phyloP scores from a whole-genome alignment of 495 filamentous ascomycete species.

The Apodospora peruviana region DNA sequence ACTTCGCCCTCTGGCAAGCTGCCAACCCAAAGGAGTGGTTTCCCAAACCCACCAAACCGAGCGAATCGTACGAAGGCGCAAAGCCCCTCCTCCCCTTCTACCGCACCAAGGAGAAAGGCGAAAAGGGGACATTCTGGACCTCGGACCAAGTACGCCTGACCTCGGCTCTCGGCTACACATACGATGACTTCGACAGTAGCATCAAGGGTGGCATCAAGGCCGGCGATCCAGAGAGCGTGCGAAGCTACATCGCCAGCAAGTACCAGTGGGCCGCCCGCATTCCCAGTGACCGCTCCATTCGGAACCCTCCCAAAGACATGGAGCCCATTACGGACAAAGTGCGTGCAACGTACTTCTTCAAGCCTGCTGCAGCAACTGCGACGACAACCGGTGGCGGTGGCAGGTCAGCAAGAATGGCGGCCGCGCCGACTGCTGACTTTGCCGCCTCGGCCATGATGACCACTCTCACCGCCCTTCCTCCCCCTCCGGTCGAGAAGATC shows the following conservation, averaged over 20 bases:
- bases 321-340: not conserved
- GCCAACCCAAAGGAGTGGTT: not conserved
- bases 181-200: constrained; percentile 1
- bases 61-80: not conserved
- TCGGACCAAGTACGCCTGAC: not conserved
- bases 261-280: not conserved
- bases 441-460: too few species aligned
- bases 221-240: not conserved
- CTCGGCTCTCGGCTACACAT: not conserved
- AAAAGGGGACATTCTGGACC: not conserved
- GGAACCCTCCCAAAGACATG: not conserved
- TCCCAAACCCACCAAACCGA: not conserved
- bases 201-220: not conserved
- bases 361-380: too few species aligned
- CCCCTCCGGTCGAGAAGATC: too few species aligned
- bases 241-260: not conserved
- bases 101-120: not conserved
- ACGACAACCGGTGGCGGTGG: too few species aligned
- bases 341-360: not conserved
- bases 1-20: not conserved
- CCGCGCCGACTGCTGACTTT: too few species aligned
- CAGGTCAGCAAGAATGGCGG: too few species aligned
- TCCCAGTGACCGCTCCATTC: not conserved
- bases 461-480: too few species aligned
- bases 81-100: constrained; percentile 3